A percentile compares a stretch with the other conserved stretches of the same genome.
Conservation (phyloP, 2,329 filamentous ascomycete genomes). For the Epichloe festucae region DNA sequence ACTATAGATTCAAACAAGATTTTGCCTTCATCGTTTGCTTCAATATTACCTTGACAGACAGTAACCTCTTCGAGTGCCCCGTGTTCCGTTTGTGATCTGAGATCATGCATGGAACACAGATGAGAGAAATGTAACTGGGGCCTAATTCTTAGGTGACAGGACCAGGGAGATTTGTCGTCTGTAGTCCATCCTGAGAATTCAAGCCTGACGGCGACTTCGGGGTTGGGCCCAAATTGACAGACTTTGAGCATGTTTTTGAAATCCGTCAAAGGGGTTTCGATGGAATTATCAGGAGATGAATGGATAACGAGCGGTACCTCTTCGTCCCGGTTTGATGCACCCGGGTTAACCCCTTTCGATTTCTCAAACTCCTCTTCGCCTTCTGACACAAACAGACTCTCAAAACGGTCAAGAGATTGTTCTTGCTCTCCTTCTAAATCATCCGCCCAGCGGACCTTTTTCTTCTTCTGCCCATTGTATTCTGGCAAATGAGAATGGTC, state of each 20-base stretch:
- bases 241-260: conserved; percentile 2
- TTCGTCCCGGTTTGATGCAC: not conserved
- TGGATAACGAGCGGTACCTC: too few species aligned
- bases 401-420: not conserved
- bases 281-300: not conserved
- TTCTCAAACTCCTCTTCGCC: not conserved
- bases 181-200: conserved; percentile 9
- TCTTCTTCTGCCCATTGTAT: not conserved
- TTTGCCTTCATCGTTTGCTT: conserved; percentile 2
- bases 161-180: conserved; percentile 12
- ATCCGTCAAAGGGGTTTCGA: not conserved
- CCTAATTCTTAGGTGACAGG: conserved; percentile 13
- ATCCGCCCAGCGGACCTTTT: conserved; percentile 6
- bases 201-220: conserved; percentile 1
- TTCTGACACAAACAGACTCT: conserved; percentile 5
- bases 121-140: conserved; percentile 21
- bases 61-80: conserved; percentile 3
- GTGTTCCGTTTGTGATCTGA: conserved; percentile 10
- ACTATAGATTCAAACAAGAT: conserved; percentile 16
- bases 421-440: not conserved
- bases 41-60: conserved; percentile 12
- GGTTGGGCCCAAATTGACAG: conserved; percentile 7
- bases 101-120: conserved; percentile 20
- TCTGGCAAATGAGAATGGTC: not conserved
- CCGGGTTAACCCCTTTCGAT: not conserved